Base-by-base conservation (phyloP, 768 basidiomycete species). In the Suillus sp. region DNA sequence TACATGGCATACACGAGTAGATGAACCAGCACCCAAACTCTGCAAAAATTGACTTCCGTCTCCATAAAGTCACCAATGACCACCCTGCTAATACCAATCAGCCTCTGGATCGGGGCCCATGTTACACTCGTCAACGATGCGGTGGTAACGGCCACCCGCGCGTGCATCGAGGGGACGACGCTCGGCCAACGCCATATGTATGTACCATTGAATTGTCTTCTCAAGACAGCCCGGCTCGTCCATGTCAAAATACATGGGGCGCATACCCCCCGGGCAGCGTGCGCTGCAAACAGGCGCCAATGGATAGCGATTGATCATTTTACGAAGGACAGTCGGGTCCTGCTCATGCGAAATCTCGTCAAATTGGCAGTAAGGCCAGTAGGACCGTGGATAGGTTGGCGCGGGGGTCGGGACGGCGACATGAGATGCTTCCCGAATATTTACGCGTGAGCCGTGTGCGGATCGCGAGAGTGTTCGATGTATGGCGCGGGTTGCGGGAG, bases 131-230 rank as follows among this genome's bases (percentile, higher is more conserved):
- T 56, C 53, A 4, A 66, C 14, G 11, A 64, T n/a, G 18, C 65
- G 62, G 35, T 42, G 62, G 22, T 60, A 63, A 13, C 30, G 30
- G 25, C 48, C 54, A 27, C 64, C 54, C 25, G 58, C 63, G 20
- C 65, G 59, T 14, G 43, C 65, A 50, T 66, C 62, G 20, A 66
- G 62, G 22, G 65, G 62, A 30, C 59, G 62, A 40, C 62, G 59
- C 16, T 50, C 32, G 4, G 54, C 47, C n/a, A 56, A 10, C 8
- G 65, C 62, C 11, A 45, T 25, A 10, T 60, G 62, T 1, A 55
- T 22, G 25, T 47, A 62, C 30, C 22, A 45, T 42, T 58, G 42
- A 32, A 64, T 16, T 11, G 54, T 56, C 11, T 51, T 25, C 34
- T 43, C 16, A n/a, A 16, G 22, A 20, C 53, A 47, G 2, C 10